A percentile compares a stretch with the other conserved stretches of the same genome.
Conservation (phyloP, 768 basidiomycete species). For the Gloeopeniophorella convolvens region DNA sequence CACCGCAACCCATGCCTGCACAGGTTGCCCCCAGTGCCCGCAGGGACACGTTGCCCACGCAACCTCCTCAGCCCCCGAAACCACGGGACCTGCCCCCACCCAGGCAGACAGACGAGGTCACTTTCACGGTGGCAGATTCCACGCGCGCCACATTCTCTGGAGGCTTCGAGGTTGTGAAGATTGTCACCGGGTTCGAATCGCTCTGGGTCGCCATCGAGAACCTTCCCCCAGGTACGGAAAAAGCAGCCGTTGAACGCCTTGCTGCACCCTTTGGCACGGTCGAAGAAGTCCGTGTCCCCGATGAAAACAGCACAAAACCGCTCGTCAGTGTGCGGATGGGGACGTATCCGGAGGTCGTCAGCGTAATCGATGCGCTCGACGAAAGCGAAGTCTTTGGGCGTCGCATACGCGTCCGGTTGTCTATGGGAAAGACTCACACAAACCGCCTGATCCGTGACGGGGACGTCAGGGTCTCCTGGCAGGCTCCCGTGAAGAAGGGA, state of each 20-base stretch:
- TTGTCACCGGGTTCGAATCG: constrained; percentile 66
- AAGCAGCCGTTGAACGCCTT: constrained; percentile 31
- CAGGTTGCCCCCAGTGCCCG: neutral
- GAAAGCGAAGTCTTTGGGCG: constrained; percentile 35
- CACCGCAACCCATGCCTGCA: neutral
- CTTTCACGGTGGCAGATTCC: constrained; percentile 43
- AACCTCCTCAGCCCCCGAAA: neutral
- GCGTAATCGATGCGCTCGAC: constrained; percentile 48
- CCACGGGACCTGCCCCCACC: neutral
- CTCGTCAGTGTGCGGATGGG: constrained; percentile 43
- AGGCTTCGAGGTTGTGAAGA: constrained; percentile 52
- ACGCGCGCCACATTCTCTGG: constrained; percentile 49
- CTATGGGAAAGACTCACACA: constrained; percentile 33
- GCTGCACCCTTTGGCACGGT: constrained; percentile 45
- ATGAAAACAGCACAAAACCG: constrained; percentile 3
- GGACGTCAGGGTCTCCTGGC: constrained; percentile 53
- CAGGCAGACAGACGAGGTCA: constrained; percentile 8
- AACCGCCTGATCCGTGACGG: constrained; percentile 45
- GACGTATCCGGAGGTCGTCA: constrained; percentile 41
- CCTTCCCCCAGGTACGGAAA: constrained; percentile 35
- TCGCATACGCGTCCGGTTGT: constrained; percentile 39
- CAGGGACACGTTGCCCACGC: neutral
- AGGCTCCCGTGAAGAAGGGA: constrained; percentile 47
- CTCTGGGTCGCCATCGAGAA: constrained; percentile 51
- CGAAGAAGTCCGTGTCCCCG: constrained; percentile 28